Conservation (phyloP, 805 yeast species). For the Danielia reshetovae region DNA sequence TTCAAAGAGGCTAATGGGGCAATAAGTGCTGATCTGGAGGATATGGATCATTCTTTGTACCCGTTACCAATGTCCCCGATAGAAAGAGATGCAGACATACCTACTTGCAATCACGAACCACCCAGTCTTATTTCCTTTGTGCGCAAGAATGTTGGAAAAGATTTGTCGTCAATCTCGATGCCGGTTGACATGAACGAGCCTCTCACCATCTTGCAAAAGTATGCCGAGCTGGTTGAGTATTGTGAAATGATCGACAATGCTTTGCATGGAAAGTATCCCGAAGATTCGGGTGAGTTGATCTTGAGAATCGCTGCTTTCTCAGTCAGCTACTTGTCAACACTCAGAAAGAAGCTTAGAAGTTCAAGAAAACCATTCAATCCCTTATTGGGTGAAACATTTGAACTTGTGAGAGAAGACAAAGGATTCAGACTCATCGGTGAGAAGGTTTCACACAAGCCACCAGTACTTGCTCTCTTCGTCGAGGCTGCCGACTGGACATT, state of each 20-base stretch:
- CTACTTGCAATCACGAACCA: conserved; percentile 60
- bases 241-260: conserved; percentile 63
- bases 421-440: conserved; percentile 76
- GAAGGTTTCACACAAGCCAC: conserved; percentile 86
- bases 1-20: background rate
- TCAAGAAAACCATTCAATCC: conserved; percentile 93
- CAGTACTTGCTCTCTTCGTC: conserved; percentile 74
- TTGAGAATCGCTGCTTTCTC: conserved; percentile 80
- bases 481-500: conserved; percentile 73
- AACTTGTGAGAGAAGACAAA: conserved; percentile 77
- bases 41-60: conserved; percentile 41
- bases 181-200: conserved; percentile 96
- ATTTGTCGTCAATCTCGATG: conserved; percentile 79
- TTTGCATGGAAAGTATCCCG: conserved; percentile 36
- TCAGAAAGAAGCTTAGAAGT: conserved; percentile 71
- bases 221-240: conserved; percentile 79
- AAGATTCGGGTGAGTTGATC: conserved; percentile 54
- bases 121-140: conserved; percentile 78
- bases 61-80: conserved; percentile 60
- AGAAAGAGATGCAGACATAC: conserved; percentile 55
- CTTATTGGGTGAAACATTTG: conserved; percentile 88
- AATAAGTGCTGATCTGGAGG: conserved; percentile 8
- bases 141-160: conserved; percentile 90
- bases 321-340: conserved; percentile 63
- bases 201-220: conserved; percentile 70